Percentiles rank a stretch among this genome's conserved stretches.
These are phyloP conservation scores for Knoxdaviesia proteae DNA, from an alignment of 2,329 filamentous ascomycete species.

Conservation along the genomic window DNA sequence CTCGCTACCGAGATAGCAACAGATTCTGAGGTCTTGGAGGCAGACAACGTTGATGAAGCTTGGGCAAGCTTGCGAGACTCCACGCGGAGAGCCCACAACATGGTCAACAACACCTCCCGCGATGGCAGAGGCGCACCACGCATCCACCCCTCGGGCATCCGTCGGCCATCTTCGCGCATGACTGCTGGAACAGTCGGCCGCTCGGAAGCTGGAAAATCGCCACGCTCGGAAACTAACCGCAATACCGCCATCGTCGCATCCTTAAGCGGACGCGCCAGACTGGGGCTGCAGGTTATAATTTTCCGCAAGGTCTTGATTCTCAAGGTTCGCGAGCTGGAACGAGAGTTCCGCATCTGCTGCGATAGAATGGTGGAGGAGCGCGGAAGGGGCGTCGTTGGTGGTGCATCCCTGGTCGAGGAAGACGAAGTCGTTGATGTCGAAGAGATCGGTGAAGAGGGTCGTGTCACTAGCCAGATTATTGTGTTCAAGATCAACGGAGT, in stretches of 20 bases:
- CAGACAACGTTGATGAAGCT: not conserved
- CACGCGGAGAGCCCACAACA: conserved; percentile 23
- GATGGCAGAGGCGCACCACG: conserved; percentile 16
- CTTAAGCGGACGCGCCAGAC: conserved; percentile 50
- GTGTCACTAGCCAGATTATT: conserved; percentile 45
- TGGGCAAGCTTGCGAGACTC: conserved; percentile 10
- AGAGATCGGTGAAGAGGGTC: conserved; percentile 24
- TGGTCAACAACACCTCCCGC: conserved; percentile 24
- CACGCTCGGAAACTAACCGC: conserved; percentile 46
- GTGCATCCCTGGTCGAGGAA: conserved; percentile 28
- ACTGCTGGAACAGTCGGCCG: conserved; percentile 12
- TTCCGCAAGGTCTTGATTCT: conserved; percentile 39
- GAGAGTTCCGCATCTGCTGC: conserved; percentile 30
- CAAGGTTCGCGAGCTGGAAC: conserved; percentile 33
- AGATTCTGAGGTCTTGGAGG: not conserved
- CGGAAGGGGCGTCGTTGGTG: conserved; percentile 24
- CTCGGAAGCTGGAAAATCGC: conserved; percentile 23
- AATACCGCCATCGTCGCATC: conserved; percentile 56
- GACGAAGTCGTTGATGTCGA: conserved; percentile 31
- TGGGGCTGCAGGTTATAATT: conserved; percentile 54
- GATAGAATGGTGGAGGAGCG: conserved; percentile 25
- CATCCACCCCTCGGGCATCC: conserved; percentile 14
- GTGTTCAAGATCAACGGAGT: conserved; percentile 43
- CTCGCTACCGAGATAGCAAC: not conserved
- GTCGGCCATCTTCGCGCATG: conserved; percentile 16